These are phyloP conservation scores for Peribolospora kevripleyi DNA, from an alignment of 768 basidiomycete genomes.

Conservation along the genomic window DNA sequence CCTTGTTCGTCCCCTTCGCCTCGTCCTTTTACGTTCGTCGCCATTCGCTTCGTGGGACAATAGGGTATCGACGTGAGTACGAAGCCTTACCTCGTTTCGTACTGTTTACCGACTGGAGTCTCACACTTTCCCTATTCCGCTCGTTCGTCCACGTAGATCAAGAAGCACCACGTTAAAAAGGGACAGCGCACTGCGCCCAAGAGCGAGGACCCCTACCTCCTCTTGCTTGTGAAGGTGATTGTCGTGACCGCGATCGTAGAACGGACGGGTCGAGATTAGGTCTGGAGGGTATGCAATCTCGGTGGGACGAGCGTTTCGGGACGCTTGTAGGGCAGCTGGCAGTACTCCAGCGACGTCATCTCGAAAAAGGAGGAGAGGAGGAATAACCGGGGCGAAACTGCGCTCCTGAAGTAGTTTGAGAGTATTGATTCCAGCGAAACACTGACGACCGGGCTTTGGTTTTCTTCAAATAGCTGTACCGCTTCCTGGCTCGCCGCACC, in stretches of 20 bases:
- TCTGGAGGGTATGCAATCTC: conserved; percentile 1
- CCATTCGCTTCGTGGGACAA: no score
- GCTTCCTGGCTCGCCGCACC: conserved; percentile 92
- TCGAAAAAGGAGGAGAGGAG: neutral
- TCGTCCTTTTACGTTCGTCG: no score
- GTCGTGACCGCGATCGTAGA: neutral
- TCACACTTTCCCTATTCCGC: no score
- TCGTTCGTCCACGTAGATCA: conserved; percentile 28
- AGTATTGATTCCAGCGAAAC: neutral
- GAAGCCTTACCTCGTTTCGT: no score
- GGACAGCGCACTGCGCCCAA: conserved; percentile 77
- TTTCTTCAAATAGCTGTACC: conserved; percentile 48
- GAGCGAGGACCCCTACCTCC: conserved; percentile 97
- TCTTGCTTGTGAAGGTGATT: conserved; percentile 81
- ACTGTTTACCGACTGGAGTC: no score
- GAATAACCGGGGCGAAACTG: no score
- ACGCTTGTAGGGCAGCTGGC: no score
- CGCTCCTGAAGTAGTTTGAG: no score
- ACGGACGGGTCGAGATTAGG: neutral
- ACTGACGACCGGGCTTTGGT: neutral
- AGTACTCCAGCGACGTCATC: neutral
- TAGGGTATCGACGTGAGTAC: conserved; percentile 9
- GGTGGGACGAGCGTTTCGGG: neutral
- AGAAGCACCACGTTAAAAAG: conserved; percentile 97
- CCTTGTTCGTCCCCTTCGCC: no score